phyloP scores from a whole-genome alignment of 257 asterid genomes.

The Penstemon barbatus region DNA sequence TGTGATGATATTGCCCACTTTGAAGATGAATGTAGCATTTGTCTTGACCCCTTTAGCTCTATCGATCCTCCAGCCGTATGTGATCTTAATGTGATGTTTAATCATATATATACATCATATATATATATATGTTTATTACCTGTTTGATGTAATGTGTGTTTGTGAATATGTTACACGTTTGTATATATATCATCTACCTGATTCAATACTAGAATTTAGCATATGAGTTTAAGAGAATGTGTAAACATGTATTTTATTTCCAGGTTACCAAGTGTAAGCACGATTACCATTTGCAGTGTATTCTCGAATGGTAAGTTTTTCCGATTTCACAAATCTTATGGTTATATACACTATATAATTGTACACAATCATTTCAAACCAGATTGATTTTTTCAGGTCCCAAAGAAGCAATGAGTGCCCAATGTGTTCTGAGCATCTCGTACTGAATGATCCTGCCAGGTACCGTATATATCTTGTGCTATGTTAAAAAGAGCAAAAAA shows the following conservation, averaged over 20 bases:
- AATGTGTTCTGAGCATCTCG: constrained; percentile 60
- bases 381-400: constrained; percentile 46
- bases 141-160: neutral
- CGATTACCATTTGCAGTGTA: constrained; percentile 78
- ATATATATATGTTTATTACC: neutral
- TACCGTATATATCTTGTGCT: constrained; percentile 24
- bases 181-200: neutral
- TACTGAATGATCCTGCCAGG: constrained; percentile 59
- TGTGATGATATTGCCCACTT: constrained; percentile 34
- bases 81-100: neutral
- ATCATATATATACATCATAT: neutral
- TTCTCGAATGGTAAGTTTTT: constrained; percentile 63
- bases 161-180: neutral
- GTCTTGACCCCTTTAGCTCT: constrained; percentile 51
- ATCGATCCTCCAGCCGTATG: constrained; percentile 52
- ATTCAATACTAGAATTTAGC: neutral
- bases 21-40: constrained; percentile 60
- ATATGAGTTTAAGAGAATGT: neutral
- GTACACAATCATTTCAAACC: neutral
- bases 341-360: neutral
- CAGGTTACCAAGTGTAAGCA: constrained; percentile 69
- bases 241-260: constrained; percentile 10
- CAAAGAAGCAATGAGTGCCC: constrained; percentile 75
- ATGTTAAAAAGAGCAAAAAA: neutral
- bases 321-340: constrained; percentile 9